A percentile compares a stretch with the other conserved stretches of the same genome.
Conservation (phyloP, 1,284 basidiomycete species). For the Singerocomus inundabilis region DNA sequence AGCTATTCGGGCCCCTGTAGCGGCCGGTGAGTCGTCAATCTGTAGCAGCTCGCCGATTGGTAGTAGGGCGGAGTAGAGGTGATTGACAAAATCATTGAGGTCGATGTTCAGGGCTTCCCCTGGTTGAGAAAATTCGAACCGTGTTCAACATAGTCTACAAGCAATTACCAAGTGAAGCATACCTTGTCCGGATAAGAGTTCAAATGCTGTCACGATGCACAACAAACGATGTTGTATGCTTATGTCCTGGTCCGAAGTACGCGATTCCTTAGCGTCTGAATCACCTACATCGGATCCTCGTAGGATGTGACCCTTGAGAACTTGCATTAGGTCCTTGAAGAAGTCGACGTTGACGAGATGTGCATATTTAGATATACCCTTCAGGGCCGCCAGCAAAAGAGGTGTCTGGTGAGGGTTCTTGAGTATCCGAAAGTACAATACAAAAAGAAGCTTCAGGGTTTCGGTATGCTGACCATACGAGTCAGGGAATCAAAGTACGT, state of each 20-base stretch:
- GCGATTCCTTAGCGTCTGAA: slow-evolving; percentile 38
- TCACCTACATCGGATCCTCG: slow-evolving; percentile 47
- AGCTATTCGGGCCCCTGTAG: slow-evolving; percentile 25
- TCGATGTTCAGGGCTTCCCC: slow-evolving; percentile 97
- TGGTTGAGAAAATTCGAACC: slow-evolving; percentile 32
- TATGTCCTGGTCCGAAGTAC: slow-evolving; percentile 20
- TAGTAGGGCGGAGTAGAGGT: slow-evolving; percentile 70
- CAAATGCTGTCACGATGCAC: slow-evolving; percentile 94
- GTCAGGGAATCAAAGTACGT: slow-evolving; percentile 18
- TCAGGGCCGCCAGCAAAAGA: slow-evolving; percentile 84
- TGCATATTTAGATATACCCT: slow-evolving; percentile 90
- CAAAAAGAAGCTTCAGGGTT: slow-evolving; percentile 96
- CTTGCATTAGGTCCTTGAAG: slow-evolving; percentile 92
- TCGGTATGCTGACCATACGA: slow-evolving; percentile 70
- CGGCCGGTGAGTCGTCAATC: slow-evolving; percentile 41
- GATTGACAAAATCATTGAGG: slow-evolving; percentile 83
- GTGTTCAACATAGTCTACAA: slow-evolving; percentile 14
- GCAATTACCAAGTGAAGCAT: slow-evolving; percentile 22
- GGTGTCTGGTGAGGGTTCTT: slow-evolving; percentile 84
- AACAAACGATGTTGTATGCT: slow-evolving; percentile 69
- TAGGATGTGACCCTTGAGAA: slow-evolving; percentile 77
- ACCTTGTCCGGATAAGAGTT: slow-evolving; percentile 95
- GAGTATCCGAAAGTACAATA: slow-evolving; percentile 95
- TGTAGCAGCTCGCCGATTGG: slow-evolving; percentile 55
- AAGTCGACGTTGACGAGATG: slow-evolving; percentile 99